Evolutionary conservation across 2,329 filamentous ascomycete genomes (phyloP).

Genomic region (Colletotrichum endophyticum): DNA sequence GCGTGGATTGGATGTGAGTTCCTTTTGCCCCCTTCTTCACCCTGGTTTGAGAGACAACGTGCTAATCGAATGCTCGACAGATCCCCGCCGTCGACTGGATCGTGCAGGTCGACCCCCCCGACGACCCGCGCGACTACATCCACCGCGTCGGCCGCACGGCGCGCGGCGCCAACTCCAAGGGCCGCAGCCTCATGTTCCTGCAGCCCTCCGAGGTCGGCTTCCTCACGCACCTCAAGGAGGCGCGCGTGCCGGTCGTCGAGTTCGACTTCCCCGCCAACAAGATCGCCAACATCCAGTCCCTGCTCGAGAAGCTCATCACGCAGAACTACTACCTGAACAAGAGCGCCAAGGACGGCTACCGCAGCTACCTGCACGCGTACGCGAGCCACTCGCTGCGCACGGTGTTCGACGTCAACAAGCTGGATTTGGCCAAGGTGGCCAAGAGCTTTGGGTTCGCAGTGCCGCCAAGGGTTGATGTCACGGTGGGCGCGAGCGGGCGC

Average conservation of each 20-base stretch:
- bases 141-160: conserved; percentile 96
- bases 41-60: neutral
- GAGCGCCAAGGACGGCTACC: conserved; percentile 77
- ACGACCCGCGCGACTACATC: conserved; percentile 90
- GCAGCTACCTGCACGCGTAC: conserved; percentile 93
- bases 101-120: conserved; percentile 92
- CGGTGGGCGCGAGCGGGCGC: conserved; percentile 80
- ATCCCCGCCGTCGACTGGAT: conserved; percentile 82
- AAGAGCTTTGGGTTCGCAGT: conserved; percentile 83
- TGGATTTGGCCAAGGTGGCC: conserved; percentile 83
- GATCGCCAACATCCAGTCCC: conserved; percentile 87
- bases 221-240: conserved; percentile 87
- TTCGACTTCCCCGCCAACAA: conserved; percentile 95
- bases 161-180: conserved; percentile 81
- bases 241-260: conserved; percentile 91
- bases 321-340: conserved; percentile 99
- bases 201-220: conserved; percentile 93
- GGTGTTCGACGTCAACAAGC: conserved; percentile 80
- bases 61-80: neutral
- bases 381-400: conserved; percentile 69
- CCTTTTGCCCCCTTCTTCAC: neutral
- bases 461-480: conserved; percentile 83
- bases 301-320: conserved; percentile 91
- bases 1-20: conserved; percentile 81
- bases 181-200: conserved; percentile 89